These are phyloP conservation scores for Boletus semigastroideus DNA, from an alignment of 1,284 basidiomycete genomes.

Conservation along the genomic window DNA sequence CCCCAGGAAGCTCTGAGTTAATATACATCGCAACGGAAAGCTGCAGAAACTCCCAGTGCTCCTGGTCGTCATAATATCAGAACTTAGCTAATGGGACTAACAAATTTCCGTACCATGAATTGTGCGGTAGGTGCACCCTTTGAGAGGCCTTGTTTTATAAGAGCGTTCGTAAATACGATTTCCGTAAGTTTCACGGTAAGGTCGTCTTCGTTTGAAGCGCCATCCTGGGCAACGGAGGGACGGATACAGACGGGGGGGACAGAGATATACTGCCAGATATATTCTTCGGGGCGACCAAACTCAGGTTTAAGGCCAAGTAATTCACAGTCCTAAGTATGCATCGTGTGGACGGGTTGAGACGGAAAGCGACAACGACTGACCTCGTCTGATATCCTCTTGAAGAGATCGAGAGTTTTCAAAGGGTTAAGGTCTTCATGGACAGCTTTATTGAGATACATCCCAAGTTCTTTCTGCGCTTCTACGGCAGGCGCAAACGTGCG, in stretches of 20 bases:
- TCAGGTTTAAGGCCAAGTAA: constrained; percentile 88
- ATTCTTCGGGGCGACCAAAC: constrained; percentile 93
- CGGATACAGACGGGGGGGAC: constrained; percentile 98
- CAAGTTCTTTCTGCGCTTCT: constrained; percentile 86
- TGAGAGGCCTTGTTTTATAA: constrained; percentile 88
- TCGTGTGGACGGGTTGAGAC: not conserved
- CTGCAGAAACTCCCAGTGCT: constrained; percentile 98
- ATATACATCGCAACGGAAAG: constrained; percentile 97
- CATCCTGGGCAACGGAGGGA: constrained; percentile 96
- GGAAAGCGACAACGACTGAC: constrained; percentile 38
- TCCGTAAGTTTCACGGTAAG: constrained; percentile 97
- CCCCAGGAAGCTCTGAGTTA: constrained; percentile 96
- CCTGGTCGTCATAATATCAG: constrained; percentile 46
- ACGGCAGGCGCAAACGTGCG: constrained; percentile 82
- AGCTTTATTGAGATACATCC: constrained; percentile 84
- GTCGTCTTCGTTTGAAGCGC: constrained; percentile 97
- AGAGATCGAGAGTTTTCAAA: constrained; percentile 90
- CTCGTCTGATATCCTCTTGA: constrained; percentile 91
- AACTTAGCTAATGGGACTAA: not conserved
- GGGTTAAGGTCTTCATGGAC: constrained; percentile 95
- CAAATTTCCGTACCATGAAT: constrained; percentile 68
- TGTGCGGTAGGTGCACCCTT: constrained; percentile 88
- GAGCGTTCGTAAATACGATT: constrained; percentile 93
- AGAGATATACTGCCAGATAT: constrained; percentile 99
- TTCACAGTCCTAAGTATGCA: constrained; percentile 78